These are phyloP conservation scores for Magnaporthales sp. DNA, from an alignment of 2,329 filamentous ascomycete genomes.

Conservation along the genomic window DNA sequence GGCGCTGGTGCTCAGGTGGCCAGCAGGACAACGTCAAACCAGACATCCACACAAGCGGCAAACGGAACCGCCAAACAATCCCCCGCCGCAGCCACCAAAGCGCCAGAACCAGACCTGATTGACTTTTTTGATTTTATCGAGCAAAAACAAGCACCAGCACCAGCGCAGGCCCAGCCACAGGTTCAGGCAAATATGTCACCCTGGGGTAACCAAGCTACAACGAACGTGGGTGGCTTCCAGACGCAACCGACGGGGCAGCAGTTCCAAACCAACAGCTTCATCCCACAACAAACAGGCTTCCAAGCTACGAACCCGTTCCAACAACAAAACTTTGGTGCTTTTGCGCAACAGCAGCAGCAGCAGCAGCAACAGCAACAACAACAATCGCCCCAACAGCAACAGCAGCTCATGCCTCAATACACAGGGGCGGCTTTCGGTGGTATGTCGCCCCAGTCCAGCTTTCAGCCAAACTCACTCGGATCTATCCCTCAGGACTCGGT, in stretches of 20 bases:
- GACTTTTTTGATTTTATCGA: conserved; percentile 95
- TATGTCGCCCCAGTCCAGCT: conserved; percentile 58
- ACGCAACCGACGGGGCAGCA: conserved; percentile 24
- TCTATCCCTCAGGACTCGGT: conserved; percentile 50
- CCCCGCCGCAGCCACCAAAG: conserved; percentile 40
- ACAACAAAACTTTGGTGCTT: conserved; percentile 22
- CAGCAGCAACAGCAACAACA: conserved; percentile 16
- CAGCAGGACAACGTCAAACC: conserved; percentile 16
- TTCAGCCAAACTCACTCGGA: conserved; percentile 42
- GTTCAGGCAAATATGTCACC: conserved; percentile 25
- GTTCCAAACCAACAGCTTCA: conserved; percentile 33
- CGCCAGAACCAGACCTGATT: conserved; percentile 69
- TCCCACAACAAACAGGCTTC: conserved; percentile 28
- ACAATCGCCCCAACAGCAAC: neutral
- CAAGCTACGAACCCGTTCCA: conserved; percentile 32
- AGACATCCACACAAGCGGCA: conserved; percentile 21
- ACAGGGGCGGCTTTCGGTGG: conserved; percentile 78
- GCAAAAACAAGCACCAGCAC: conserved; percentile 70
- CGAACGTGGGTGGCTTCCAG: conserved; percentile 20
- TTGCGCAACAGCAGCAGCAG: conserved; percentile 19
- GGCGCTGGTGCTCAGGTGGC: conserved; percentile 24
- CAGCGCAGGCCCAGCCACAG: conserved; percentile 23
- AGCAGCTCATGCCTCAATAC: conserved; percentile 30
- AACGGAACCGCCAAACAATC: conserved; percentile 21
- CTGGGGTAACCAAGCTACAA: conserved; percentile 24